Conservation (phyloP, 768 basidiomycete genomes). For the Lactarius quietus region DNA sequence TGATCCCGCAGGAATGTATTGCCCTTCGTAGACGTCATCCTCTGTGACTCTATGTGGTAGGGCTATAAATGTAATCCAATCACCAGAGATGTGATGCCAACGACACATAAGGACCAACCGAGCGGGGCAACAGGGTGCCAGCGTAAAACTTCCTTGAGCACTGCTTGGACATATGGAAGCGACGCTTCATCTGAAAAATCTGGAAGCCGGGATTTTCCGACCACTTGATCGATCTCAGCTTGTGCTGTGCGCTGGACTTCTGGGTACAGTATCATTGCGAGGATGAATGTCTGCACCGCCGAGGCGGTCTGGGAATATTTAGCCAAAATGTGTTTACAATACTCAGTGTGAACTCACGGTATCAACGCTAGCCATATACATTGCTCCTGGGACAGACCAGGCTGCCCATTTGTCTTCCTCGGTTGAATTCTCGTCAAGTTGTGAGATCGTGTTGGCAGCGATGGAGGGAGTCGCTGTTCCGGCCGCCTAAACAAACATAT, state of each 20-base stretch:
- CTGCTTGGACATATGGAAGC: background rate
- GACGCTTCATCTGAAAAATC: background rate
- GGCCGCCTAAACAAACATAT: background rate
- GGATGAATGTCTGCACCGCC: background rate
- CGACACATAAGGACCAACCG: background rate
- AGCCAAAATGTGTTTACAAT: background rate
- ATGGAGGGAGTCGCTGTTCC: background rate
- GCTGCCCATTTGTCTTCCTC: background rate
- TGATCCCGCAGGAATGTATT: background rate
- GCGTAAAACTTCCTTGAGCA: background rate
- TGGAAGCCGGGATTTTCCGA: background rate
- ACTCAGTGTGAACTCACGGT: background rate
- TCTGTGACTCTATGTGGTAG: background rate
- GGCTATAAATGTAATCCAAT: background rate
- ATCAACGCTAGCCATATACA: background rate
- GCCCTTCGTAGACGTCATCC: background rate
- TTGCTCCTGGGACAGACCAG: background rate
- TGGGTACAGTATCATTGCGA: background rate
- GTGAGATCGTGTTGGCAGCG: background rate
- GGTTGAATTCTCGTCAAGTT: background rate
- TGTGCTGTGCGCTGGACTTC: background rate
- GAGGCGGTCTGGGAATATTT: background rate
- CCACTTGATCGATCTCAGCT: background rate
- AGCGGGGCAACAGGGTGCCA: background rate
- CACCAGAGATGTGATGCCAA: background rate